Conservation (phyloP, 805 yeast genomes). For the Kuraishia cidri region DNA sequence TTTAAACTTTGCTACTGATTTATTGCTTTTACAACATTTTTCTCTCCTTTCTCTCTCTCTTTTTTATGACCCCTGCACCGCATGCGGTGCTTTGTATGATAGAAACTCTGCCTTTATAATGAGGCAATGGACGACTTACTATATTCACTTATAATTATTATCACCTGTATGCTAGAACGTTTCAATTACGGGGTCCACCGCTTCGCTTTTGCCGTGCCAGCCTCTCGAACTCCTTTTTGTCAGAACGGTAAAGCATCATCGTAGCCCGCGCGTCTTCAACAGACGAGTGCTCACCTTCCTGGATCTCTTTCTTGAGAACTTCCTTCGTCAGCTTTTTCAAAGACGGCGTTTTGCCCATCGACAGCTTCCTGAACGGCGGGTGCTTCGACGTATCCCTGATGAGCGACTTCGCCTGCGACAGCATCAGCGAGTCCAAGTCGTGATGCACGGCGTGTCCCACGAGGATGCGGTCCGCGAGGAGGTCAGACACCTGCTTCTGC, state of each 20-base stretch:
- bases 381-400: conserved; percentile 72
- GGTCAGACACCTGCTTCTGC: conserved; percentile 41
- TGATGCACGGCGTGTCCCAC: conserved; percentile 85
- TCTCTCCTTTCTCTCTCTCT: too few species aligned
- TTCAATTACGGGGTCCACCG: too few species aligned
- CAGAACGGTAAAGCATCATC: conserved; percentile 65
- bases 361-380: conserved; percentile 44
- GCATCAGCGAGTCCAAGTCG: conserved; percentile 59
- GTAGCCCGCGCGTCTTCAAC: conserved; percentile 88
- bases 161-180: too few species aligned
- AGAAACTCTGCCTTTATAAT: too few species aligned
- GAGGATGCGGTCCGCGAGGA: conserved; percentile 46
- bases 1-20: too few species aligned
- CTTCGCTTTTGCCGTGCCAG: conserved; percentile 4
- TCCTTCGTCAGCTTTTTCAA: conserved; percentile 56
- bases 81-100: too few species aligned
- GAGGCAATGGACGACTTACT: too few species aligned
- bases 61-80: too few species aligned
- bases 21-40: too few species aligned
- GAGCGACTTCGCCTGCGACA: conserved; percentile 56
- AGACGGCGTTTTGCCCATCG: conserved; percentile 66
- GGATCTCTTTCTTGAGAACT: conserved; percentile 53
- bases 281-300: conserved; percentile 72
- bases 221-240: conserved; percentile 54
- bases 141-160: too few species aligned